Percentiles rank a stretch among this genome's conserved stretches.
Evolutionary conservation across 768 basidiomycete species (phyloP).

Genomic region (Pulveroboletus sp.): DNA sequence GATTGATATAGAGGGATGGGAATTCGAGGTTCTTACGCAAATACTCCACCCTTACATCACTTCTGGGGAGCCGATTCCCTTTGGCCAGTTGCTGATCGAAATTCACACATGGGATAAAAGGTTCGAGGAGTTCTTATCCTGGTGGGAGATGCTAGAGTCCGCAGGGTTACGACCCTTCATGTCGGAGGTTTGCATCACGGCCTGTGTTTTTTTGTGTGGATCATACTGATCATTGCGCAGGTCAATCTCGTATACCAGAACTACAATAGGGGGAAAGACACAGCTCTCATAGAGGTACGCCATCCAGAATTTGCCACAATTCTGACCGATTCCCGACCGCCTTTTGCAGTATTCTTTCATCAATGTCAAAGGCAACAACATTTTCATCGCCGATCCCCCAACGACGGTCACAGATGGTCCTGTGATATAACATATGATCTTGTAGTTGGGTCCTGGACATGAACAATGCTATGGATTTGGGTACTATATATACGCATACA

Average conservation of each 20-base stretch:
- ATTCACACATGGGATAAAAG: slow-evolving; percentile 39
- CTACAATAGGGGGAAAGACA: slow-evolving; percentile 43
- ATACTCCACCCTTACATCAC: slow-evolving; percentile 37
- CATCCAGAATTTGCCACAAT: not conserved
- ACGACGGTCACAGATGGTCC: not conserved
- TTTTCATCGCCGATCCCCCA: slow-evolving; percentile 37
- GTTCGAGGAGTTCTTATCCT: slow-evolving; percentile 36
- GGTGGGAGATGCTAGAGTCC: slow-evolving; percentile 46
- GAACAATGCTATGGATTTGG: slow-evolving; percentile 19
- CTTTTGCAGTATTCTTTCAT: slow-evolving; percentile 48
- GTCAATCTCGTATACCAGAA: slow-evolving; percentile 58
- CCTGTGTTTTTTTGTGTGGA: not conserved
- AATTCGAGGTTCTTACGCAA: slow-evolving; percentile 41
- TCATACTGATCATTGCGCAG: slow-evolving; percentile 26
- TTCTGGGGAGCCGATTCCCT: slow-evolving; percentile 38
- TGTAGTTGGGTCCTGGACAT: not conserved
- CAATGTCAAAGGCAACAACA: slow-evolving; percentile 47
- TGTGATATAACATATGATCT: slow-evolving; percentile 13
- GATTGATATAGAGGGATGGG: slow-evolving; percentile 47
- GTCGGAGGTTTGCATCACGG: slow-evolving; percentile 34
- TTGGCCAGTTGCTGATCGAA: slow-evolving; percentile 47
- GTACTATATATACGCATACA: slow-evolving; percentile 14
- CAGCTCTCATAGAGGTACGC: slow-evolving; percentile 50
- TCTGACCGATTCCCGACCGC: not conserved
- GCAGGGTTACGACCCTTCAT: slow-evolving; percentile 47